A percentile compares a stretch with the other conserved stretches of the same genome.
These are phyloP conservation scores for Pichia sp. DNA, from an alignment of 1,139 yeast species.

Conservation along the genomic window DNA sequence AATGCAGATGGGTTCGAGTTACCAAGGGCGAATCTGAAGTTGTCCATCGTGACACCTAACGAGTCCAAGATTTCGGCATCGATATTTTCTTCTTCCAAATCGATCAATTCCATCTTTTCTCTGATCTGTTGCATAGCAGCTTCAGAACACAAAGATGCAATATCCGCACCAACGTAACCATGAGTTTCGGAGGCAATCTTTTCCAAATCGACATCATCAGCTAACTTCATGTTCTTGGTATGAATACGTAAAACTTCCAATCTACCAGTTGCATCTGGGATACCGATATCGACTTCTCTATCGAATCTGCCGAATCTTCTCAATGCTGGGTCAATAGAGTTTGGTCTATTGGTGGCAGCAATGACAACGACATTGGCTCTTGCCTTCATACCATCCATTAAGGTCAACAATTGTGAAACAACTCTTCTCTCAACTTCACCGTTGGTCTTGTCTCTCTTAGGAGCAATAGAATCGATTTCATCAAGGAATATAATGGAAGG, in stretches of 20 bases:
- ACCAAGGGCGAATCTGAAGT: slow-evolving; percentile 96
- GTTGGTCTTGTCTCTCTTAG: slow-evolving; percentile 98
- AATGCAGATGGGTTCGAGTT: slow-evolving; percentile 98
- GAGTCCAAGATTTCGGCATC: slow-evolving; percentile 97
- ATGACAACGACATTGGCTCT: slow-evolving; percentile 95
- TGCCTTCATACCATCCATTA: slow-evolving; percentile 99
- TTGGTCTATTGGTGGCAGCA: slow-evolving; percentile 95
- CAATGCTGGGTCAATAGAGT: slow-evolving; percentile 96
- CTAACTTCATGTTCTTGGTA: slow-evolving; percentile 96
- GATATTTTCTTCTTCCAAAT: slow-evolving; percentile 94
- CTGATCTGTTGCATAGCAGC: slow-evolving; percentile 99
- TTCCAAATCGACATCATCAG: slow-evolving; percentile 92
- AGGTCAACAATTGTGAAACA: slow-evolving; percentile 90
- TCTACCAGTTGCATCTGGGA: slow-evolving; percentile 98
- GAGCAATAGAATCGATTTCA: slow-evolving; percentile 98
- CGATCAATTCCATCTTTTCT: slow-evolving; percentile 98
- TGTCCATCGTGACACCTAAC: slow-evolving; percentile 97
- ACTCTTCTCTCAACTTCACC: slow-evolving; percentile 99
- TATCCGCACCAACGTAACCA: slow-evolving; percentile 97
- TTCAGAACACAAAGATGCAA: slow-evolving; percentile 93
- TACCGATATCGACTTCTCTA: slow-evolving; percentile 98
- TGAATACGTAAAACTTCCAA: slow-evolving; percentile 89
- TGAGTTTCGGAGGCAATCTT: slow-evolving; percentile 88
- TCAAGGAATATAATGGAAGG: slow-evolving; percentile 97
- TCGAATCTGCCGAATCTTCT: slow-evolving; percentile 99